Evolutionary conservation across 495 filamentous ascomycete genomes (phyloP).

Genomic region (Penicillium bialowiezense): DNA sequence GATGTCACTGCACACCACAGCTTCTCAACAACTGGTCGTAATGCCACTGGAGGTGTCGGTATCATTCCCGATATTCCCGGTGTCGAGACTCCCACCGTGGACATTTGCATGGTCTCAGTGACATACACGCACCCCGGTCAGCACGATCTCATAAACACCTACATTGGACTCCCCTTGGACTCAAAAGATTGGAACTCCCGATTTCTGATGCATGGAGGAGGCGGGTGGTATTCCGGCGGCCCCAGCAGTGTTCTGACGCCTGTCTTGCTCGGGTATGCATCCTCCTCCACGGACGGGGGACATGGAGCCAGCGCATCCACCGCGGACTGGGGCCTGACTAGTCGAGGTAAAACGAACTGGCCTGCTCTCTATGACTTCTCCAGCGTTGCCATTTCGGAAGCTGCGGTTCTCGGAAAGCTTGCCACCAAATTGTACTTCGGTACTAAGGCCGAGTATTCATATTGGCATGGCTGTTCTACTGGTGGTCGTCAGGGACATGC

Average conservation of each 20-base stretch:
- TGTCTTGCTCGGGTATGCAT: conserved; percentile 34
- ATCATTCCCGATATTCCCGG: conserved; percentile 4
- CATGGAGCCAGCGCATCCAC: not conserved
- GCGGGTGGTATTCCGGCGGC: conserved; percentile 37
- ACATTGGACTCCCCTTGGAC: conserved; percentile 38
- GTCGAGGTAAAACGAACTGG: conserved; percentile 41
- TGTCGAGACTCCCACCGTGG: not conserved
- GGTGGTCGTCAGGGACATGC: conserved; percentile 49
- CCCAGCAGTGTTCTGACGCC: conserved; percentile 13
- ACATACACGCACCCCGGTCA: conserved; percentile 43
- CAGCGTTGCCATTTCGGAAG: conserved; percentile 34
- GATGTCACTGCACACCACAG: conserved; percentile 5
- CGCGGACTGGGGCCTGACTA: conserved; percentile 36
- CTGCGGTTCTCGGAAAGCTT: conserved; percentile 22
- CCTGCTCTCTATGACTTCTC: conserved; percentile 38
- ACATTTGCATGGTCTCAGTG: conserved; percentile 42
- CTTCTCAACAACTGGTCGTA: conserved; percentile 11
- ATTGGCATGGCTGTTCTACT: conserved; percentile 48
- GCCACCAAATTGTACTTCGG: conserved; percentile 17
- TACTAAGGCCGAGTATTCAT: conserved; percentile 26
- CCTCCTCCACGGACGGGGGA: conserved; percentile 37
- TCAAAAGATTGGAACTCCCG: conserved; percentile 36
- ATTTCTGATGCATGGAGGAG: conserved; percentile 45
- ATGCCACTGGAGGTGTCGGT: conserved; percentile 10
- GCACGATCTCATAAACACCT: conserved; percentile 31